phyloP scores from a whole-genome alignment of 495 filamentous ascomycete genomes.

The Darksidea phi region DNA sequence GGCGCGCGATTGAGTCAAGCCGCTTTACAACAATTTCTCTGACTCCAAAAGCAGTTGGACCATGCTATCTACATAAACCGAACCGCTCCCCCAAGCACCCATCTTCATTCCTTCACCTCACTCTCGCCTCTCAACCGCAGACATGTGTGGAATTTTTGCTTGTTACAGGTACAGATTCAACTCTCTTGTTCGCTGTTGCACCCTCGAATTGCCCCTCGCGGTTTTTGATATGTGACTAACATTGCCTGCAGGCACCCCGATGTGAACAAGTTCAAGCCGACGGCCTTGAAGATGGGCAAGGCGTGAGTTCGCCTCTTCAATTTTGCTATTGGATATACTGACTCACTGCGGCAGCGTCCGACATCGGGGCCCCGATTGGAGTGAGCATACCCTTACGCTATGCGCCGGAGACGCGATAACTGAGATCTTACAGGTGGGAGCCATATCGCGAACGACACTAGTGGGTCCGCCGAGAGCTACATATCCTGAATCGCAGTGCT shows the following conservation, averaged over 20 bases:
- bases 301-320: conserved; percentile 59
- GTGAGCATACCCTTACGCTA: conserved; percentile 56
- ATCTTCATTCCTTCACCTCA: not conserved
- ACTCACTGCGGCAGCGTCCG: conserved; percentile 63
- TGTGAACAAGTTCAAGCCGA: conserved; percentile 95
- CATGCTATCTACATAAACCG: conserved; percentile 31
- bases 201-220: conserved; percentile 36
- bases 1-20: conserved; percentile 24
- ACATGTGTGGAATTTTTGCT: conserved; percentile 78
- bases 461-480: conserved; percentile 51
- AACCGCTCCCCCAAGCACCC: not conserved
- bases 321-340: conserved; percentile 9
- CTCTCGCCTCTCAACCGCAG: conserved; percentile 20
- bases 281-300: conserved; percentile 92
- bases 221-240: conserved; percentile 39
- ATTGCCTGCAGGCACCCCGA: conserved; percentile 74
- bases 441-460: conserved; percentile 82
- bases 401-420: conserved; percentile 23
- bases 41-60: not conserved
- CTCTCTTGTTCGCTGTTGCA: not conserved
- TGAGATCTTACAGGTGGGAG: conserved; percentile 69
- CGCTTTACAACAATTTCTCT: conserved; percentile 17
- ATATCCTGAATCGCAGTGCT: conserved; percentile 18
- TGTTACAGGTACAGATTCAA: conserved; percentile 71
- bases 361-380: conserved; percentile 98